A percentile compares a stretch with the other conserved stretches of the same genome.
These are phyloP conservation scores for Agastache rugosa DNA, from an alignment of 257 asterid species.

Conservation along the genomic window DNA sequence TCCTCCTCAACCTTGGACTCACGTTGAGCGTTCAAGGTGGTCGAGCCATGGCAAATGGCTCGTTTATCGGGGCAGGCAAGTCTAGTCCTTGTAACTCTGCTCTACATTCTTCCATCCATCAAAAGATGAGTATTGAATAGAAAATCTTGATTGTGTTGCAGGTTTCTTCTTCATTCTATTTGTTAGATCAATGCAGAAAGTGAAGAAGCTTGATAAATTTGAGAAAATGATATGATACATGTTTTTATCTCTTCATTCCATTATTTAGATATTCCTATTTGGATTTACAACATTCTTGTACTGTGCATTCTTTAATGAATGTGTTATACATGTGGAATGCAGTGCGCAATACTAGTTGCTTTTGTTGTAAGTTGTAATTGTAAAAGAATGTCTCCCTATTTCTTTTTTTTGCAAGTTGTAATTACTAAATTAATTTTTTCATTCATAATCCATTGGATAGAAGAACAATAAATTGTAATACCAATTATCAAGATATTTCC, in stretches of 20 bases:
- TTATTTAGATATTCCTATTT: background rate
- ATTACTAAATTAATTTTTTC: too few species aligned
- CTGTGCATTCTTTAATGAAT: background rate
- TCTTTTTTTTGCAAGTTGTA: background rate
- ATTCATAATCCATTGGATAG: too few species aligned
- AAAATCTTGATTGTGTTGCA: slow-evolving; percentile 36
- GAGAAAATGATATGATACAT: slow-evolving; percentile 74
- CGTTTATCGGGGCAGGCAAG: slow-evolving; percentile 72
- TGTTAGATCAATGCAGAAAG: slow-evolving; percentile 79
- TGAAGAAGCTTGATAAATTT: slow-evolving; percentile 69
- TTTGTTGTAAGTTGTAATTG: background rate
- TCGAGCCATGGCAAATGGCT: slow-evolving; percentile 59
- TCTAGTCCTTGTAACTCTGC: background rate
- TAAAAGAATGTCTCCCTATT: background rate
- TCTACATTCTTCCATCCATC: background rate
- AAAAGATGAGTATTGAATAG: background rate
- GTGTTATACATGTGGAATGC: background rate
- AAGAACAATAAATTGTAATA: too few species aligned
- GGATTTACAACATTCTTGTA: background rate
- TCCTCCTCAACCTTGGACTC: slow-evolving; percentile 71
- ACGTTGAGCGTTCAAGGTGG: slow-evolving; percentile 62
- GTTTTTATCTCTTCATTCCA: slow-evolving; percentile 8
- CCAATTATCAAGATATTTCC: too few species aligned
- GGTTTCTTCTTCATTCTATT: slow-evolving; percentile 63
- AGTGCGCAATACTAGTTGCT: background rate